Evolutionary conservation across 768 basidiomycete genomes (phyloP).

Genomic region (Chalciporus piperatus): DNA sequence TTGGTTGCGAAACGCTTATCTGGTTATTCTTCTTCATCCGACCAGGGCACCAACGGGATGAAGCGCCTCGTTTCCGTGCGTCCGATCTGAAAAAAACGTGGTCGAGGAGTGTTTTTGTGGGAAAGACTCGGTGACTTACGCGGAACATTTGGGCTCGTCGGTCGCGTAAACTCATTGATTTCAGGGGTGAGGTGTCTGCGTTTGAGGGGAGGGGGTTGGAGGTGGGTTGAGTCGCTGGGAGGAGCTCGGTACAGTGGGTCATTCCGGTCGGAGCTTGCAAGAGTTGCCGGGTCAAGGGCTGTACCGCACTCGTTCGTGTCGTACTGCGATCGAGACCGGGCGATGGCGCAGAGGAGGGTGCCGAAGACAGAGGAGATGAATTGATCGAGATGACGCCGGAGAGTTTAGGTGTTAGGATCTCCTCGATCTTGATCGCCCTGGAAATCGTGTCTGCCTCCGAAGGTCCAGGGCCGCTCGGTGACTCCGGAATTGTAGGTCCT

Average conservation of each 20-base stretch:
- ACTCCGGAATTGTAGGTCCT: background rate
- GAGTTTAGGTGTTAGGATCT: conserved; percentile 5
- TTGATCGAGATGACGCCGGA: conserved; percentile 13
- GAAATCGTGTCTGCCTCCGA: background rate
- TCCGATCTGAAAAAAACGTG: conserved; percentile 19
- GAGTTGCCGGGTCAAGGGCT: background rate
- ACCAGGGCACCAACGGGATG: conserved; percentile 29
- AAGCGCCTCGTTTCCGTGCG: conserved; percentile 28
- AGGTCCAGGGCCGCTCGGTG: background rate
- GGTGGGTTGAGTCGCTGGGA: background rate
- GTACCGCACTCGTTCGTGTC: background rate
- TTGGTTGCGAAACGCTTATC: conserved; percentile 15
- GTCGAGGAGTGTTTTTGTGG: no score
- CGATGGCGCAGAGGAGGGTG: conserved; percentile 3
- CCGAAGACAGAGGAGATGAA: conserved; percentile 15
- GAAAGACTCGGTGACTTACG: conserved; percentile 14
- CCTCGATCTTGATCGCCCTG: conserved; percentile 19
- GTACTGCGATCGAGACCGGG: background rate
- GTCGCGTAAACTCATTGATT: conserved; percentile 31
- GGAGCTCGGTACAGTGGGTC: background rate
- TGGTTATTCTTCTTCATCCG: conserved; percentile 29
- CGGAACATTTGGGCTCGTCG: conserved; percentile 29
- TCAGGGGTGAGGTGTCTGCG: conserved; percentile 15
- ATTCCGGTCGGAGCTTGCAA: background rate
- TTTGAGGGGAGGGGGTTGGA: conserved; percentile 1